phyloP scores from a whole-genome alignment of 805 yeast species.

The Blastobotrys americana region DNA sequence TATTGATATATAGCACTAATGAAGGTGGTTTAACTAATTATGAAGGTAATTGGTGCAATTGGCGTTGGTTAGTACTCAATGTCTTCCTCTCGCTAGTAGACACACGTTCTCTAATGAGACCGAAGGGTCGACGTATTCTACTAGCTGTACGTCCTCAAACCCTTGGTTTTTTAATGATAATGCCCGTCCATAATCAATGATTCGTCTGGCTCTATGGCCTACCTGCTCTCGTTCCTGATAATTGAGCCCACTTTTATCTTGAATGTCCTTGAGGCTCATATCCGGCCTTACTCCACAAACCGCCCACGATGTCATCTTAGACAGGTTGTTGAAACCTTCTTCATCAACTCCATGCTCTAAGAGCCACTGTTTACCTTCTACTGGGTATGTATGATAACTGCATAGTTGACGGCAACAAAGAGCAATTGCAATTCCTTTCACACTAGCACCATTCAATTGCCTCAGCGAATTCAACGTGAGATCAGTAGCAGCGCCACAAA shows the following conservation, averaged over 20 bases:
- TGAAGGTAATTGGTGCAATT: too few species aligned
- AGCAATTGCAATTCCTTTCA: slow-evolving; percentile 63
- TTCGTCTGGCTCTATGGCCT: slow-evolving; percentile 63
- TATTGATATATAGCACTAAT: too few species aligned
- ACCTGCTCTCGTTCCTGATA: slow-evolving; percentile 44
- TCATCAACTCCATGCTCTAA: slow-evolving; percentile 22
- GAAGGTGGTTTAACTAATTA: too few species aligned
- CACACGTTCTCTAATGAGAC: slow-evolving; percentile 69
- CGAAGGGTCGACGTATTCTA: slow-evolving; percentile 49
- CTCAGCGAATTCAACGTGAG: slow-evolving; percentile 61
- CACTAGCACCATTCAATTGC: slow-evolving; percentile 23
- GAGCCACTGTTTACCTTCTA: slow-evolving; percentile 39
- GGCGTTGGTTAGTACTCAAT: too few species aligned
- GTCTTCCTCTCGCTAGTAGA: slow-evolving; percentile 25
- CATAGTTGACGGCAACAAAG: slow-evolving; percentile 93
- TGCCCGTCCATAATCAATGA: slow-evolving; percentile 67
- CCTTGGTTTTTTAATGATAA: slow-evolving; percentile 34
- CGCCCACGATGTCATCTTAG: slow-evolving; percentile 81
- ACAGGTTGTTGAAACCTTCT: slow-evolving; percentile 36
- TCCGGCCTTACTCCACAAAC: slow-evolving; percentile 57
- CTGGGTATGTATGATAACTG: slow-evolving; percentile 47
- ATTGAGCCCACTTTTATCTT: slow-evolving; percentile 35
- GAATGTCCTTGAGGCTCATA: slow-evolving; percentile 32
- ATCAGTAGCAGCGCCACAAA: slow-evolving; percentile 94
- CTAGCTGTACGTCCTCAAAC: slow-evolving; percentile 37